Percentiles rank a stretch among this genome's conserved stretches.
Evolutionary conservation across 257 asterid genomes (phyloP).

Genomic region (Forsythia viridissima): DNA sequence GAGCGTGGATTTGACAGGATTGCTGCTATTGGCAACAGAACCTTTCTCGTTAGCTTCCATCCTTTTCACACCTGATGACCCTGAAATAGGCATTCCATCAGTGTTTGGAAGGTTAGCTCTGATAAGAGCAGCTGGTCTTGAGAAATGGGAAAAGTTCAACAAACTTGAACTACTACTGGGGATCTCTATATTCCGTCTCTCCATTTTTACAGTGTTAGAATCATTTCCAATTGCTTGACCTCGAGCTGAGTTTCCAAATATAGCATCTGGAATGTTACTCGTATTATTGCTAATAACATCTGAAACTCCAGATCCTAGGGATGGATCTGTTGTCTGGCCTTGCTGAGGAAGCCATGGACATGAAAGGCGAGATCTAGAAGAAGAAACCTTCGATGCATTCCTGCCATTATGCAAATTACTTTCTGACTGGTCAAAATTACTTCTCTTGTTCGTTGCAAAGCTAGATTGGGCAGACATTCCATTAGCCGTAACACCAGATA

Average conservation of each 20-base stretch:
- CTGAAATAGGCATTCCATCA: constrained; percentile 41
- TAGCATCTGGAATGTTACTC: constrained; percentile 28
- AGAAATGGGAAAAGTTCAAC: constrained; percentile 74
- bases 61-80: constrained; percentile 36
- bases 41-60: constrained; percentile 38
- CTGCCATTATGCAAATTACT: constrained; percentile 36
- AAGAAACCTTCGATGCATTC: constrained; percentile 37
- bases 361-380: constrained; percentile 41
- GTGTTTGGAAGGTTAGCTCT: constrained; percentile 42
- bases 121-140: constrained; percentile 55
- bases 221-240: constrained; percentile 40
- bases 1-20: constrained; percentile 31
- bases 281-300: constrained; percentile 37
- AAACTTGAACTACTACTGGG: constrained; percentile 38
- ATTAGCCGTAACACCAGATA: constrained; percentile 60
- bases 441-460: constrained; percentile 44
- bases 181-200: constrained; percentile 31
- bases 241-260: constrained; percentile 35
- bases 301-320: constrained; percentile 51
- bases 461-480: constrained; percentile 45
- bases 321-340: constrained; percentile 42
- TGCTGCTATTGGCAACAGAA: constrained; percentile 23
- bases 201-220: constrained; percentile 27
- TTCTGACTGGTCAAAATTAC: constrained; percentile 31
- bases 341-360: constrained; percentile 46